Evolutionary conservation across 2,329 filamentous ascomycete genomes (phyloP), one percentile per base, ranked within the genome.

Genomic region (Diaporthe batatas): DNA sequence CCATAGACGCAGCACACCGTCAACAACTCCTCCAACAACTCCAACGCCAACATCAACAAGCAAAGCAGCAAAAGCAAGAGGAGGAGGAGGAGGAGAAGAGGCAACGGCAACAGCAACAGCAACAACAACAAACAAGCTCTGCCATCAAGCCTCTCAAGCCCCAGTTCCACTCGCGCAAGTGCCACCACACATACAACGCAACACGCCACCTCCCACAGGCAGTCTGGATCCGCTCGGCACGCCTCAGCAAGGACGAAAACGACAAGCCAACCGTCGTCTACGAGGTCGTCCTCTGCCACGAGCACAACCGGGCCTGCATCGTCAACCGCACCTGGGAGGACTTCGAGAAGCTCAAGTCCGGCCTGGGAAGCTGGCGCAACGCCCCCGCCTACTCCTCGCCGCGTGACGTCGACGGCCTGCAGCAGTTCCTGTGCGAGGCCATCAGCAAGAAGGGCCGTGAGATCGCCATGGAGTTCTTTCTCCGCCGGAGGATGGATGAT

Each of bases 111-210:
- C 21, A 65, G 2, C 21, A 51, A 2, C 44, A 65, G 10, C 42
- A 36, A 42, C 54, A 51, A 59, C 72, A 59, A 51, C 25, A 65
- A 36, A 3, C 34, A 7, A 14, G 44, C 3, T 29, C n/a, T 25
- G 44, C 14, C 1, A 14, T 47, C 21, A 51, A 74, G 25, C 68
- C 74, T 18, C 73, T 49, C 54, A 79, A 76, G 65, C 79, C 77
- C 1, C 78, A 79, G 44, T 23, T 81, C 6, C 80, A 81, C 76
- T 80, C 80, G 8, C 72, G 70, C 47, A 79, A 77, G 34, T 76
- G 78, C 73, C 80, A 81, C 73, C 75, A 80, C 74, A 76, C 76
- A 10, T 81, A 81, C 75, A 79, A 79, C 69, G 79, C 78, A 51
- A 68, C 67, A 16, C 73, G 72, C 42, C 67, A 75, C 49, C 74